These are phyloP conservation scores for Camelina hispida DNA, from an alignment of 345 rosid species.

Conservation along the genomic window DNA sequence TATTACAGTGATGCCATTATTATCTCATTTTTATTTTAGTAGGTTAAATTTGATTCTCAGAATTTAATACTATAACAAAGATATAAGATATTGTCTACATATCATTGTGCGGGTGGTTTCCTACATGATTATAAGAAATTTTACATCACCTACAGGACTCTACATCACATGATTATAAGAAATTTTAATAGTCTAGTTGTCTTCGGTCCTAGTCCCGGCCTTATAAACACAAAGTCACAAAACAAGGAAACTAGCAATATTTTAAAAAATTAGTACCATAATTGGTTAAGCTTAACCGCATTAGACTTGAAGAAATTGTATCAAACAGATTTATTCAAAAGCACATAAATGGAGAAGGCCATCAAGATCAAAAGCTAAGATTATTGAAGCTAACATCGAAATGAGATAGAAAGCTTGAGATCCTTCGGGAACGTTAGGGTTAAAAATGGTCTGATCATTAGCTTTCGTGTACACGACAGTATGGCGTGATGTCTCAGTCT, in stretches of 20 bases:
- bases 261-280: too few relatives aligned
- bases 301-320: background rate
- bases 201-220: background rate
- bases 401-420: background rate
- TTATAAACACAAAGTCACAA: background rate
- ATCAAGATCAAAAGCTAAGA: background rate
- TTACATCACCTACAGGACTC: background rate
- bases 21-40: background rate
- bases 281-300: background rate
- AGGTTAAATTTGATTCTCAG: background rate
- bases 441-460: background rate
- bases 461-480: background rate
- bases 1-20: background rate
- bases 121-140: background rate
- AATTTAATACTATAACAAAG: too few relatives aligned
- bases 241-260: background rate
- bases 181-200: background rate
- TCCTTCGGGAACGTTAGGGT: background rate
- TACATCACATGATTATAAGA: background rate
- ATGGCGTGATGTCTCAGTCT: slow-evolving; percentile 43
- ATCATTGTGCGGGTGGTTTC: background rate
- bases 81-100: background rate
- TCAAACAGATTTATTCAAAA: background rate
- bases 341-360: background rate
- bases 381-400: background rate